phyloP scores from a whole-genome alignment of 768 basidiomycete species.

The Trametes cinnabarina region DNA sequence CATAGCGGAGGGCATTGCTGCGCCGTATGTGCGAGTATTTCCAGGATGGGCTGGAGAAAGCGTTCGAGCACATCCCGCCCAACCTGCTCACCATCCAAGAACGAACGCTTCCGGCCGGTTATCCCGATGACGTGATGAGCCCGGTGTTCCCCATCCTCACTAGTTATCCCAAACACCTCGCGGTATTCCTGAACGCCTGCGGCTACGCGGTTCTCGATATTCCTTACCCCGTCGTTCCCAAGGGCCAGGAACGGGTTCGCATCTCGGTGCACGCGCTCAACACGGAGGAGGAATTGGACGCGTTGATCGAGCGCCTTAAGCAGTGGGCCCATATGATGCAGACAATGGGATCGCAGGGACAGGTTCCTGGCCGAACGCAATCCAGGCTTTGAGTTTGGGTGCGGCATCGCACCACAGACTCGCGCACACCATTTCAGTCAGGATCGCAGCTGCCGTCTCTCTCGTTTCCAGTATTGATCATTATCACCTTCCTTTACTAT shows the following conservation, averaged over 20 bases:
- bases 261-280: slow-evolving; percentile 17
- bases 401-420: neutral
- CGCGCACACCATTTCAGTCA: no score
- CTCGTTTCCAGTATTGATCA: no score
- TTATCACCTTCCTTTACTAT: no score
- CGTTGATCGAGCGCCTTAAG: slow-evolving; percentile 2
- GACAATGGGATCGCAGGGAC: neutral
- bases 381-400: slow-evolving; percentile 1
- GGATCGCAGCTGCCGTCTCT: no score
- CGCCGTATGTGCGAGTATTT: slow-evolving; percentile 7
- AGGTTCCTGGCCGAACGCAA: neutral
- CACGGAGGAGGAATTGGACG: slow-evolving; percentile 28
- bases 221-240: slow-evolving; percentile 17
- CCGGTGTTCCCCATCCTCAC: slow-evolving; percentile 20
- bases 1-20: slow-evolving; percentile 3
- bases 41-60: neutral
- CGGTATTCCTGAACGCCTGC: slow-evolving; percentile 5
- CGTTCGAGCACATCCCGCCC: slow-evolving; percentile 1
- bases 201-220: slow-evolving; percentile 16
- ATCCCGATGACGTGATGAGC: slow-evolving; percentile 3
- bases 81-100: slow-evolving; percentile 11
- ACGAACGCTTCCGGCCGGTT: slow-evolving; percentile 4
- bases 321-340: slow-evolving; percentile 13
- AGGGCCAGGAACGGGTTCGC: slow-evolving; percentile 20
- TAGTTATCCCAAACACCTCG: slow-evolving; percentile 7